Conservation (phyloP, 257 asterid genomes). For the Craterostigma plantagineum region DNA sequence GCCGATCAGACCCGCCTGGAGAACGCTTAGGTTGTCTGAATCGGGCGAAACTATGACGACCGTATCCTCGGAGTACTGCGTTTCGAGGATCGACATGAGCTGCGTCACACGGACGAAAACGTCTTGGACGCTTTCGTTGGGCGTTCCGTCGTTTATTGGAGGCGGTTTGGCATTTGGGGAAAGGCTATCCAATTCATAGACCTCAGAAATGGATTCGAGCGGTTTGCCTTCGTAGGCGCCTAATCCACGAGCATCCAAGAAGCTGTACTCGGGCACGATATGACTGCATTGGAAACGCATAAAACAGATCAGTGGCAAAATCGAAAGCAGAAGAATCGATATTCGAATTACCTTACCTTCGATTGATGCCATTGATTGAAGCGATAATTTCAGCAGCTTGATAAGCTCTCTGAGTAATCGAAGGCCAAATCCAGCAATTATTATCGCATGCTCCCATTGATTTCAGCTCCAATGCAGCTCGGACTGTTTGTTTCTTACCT, state of each 20-base stretch:
- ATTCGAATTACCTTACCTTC: constrained; percentile 32
- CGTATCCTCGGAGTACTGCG: constrained; percentile 64
- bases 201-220: constrained; percentile 52
- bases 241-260: constrained; percentile 95
- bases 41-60: constrained; percentile 80
- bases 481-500: constrained; percentile 68
- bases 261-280: constrained; percentile 86
- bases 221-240: constrained; percentile 87
- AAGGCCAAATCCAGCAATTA: constrained; percentile 97
- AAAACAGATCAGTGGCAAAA: too few relatives aligned
- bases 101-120: constrained; percentile 92
- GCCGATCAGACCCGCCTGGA: constrained; percentile 73
- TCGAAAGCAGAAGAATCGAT: too few relatives aligned
- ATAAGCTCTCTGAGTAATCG: constrained; percentile 89
- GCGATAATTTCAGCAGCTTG: constrained; percentile 96
- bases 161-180: constrained; percentile 73
- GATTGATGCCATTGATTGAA: constrained; percentile 45
- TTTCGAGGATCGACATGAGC: constrained; percentile 90
- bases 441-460: constrained; percentile 65
- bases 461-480: constrained; percentile 58
- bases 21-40: constrained; percentile 66
- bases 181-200: constrained; percentile 61
- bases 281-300: constrained; percentile 21
- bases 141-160: constrained; percentile 76
- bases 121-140: constrained; percentile 78